Evolutionary conservation across 257 asterid species (phyloP).

Genomic region (Lavandula angustifolia): DNA sequence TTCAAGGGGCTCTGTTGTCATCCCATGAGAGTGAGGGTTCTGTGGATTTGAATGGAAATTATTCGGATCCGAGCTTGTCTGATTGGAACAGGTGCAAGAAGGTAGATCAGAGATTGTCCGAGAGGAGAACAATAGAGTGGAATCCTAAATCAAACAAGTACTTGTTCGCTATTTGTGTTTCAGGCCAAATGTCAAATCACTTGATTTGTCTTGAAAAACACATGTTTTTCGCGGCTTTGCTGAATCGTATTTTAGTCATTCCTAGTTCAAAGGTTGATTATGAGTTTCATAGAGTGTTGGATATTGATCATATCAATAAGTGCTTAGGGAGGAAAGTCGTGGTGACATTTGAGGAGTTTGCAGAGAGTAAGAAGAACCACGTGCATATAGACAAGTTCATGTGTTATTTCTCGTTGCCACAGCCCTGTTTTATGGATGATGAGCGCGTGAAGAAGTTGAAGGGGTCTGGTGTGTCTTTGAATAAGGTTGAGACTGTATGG

Average conservation of each 20-base stretch:
- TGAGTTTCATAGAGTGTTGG: slow-evolving; percentile 73
- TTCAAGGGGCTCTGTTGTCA: slow-evolving; percentile 69
- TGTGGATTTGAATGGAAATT: slow-evolving; percentile 43
- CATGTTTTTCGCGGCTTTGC: slow-evolving; percentile 88
- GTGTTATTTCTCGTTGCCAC: slow-evolving; percentile 87
- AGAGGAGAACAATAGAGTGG: slow-evolving; percentile 79
- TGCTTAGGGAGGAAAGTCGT: slow-evolving; percentile 82
- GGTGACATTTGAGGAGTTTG: slow-evolving; percentile 83
- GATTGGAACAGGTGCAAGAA: slow-evolving; percentile 60
- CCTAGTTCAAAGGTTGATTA: slow-evolving; percentile 88
- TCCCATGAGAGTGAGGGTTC: slow-evolving; percentile 52
- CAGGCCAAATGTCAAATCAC: slow-evolving; percentile 98
- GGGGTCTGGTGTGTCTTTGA: slow-evolving; percentile 67
- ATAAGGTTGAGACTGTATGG: slow-evolving; percentile 82
- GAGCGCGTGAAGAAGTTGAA: slow-evolving; percentile 84
- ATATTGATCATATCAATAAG: slow-evolving; percentile 77
- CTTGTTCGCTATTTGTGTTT: slow-evolving; percentile 80
- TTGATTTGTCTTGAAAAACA: slow-evolving; percentile 96
- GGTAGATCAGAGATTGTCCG: slow-evolving; percentile 63
- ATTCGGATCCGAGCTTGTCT: slow-evolving; percentile 45
- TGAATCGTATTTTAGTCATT: slow-evolving; percentile 74
- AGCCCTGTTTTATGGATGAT: slow-evolving; percentile 84
- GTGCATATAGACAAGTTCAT: slow-evolving; percentile 70
- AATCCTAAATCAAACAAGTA: slow-evolving; percentile 74
- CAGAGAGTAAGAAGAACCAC: slow-evolving; percentile 56